These are phyloP conservation scores for Fusarium nurragi DNA, from an alignment of 2,329 filamentous ascomycete species.

Conservation along the genomic window DNA sequence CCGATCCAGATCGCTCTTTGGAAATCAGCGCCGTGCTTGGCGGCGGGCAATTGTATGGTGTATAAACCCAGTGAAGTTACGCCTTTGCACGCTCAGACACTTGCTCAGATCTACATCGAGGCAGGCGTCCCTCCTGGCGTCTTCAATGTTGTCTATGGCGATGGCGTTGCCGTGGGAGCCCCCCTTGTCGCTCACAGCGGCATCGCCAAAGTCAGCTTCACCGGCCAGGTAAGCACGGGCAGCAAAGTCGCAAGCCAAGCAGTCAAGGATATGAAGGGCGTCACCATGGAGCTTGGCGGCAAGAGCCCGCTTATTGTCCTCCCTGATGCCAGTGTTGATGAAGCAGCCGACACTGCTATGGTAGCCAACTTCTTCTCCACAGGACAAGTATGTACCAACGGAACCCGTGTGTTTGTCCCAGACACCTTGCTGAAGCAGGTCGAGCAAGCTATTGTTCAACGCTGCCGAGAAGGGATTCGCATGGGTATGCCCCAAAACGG, in stretches of 20 bases:
- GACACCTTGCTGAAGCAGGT: constrained; percentile 71
- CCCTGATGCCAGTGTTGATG: constrained; percentile 79
- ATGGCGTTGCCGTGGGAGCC: constrained; percentile 75
- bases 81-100: constrained; percentile 78
- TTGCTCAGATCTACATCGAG: constrained; percentile 80
- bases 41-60: constrained; percentile 88
- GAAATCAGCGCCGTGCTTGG: constrained; percentile 87
- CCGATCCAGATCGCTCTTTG: constrained; percentile 90
- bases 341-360: constrained; percentile 89
- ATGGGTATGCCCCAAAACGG: constrained; percentile 77
- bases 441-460: constrained; percentile 68
- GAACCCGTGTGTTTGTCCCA: constrained; percentile 86
- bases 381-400: constrained; percentile 93
- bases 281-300: constrained; percentile 91
- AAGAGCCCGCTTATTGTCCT: constrained; percentile 85
- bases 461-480: constrained; percentile 72
- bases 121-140: constrained; percentile 83
- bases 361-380: constrained; percentile 94
- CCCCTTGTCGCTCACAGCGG: constrained; percentile 76
- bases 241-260: constrained; percentile 82
- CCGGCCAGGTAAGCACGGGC: constrained; percentile 85
- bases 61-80: constrained; percentile 93
- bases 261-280: constrained; percentile 83
- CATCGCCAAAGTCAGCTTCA: constrained; percentile 90
- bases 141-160: constrained; percentile 87